Base-by-base conservation (phyloP, 371 early-diverging fungal species). In the Coemansia linderi region DNA sequence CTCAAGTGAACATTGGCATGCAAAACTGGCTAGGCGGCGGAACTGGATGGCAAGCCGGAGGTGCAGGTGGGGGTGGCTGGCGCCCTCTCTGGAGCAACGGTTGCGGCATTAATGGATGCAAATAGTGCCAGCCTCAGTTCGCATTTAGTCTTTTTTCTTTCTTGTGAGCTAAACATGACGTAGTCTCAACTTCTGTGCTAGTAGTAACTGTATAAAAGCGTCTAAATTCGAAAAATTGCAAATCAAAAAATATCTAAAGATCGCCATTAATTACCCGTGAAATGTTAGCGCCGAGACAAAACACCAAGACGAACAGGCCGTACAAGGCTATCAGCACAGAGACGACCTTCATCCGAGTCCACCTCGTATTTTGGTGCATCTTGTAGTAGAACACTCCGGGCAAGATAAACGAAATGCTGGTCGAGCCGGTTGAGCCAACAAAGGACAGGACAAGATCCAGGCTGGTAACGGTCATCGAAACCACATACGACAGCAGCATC, bases 351-450 rank as follows among this genome's bases (percentile, higher is more conserved):
- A 74, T 68, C 19, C 58, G 59, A 7, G 72, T 68, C 91, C 89
- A 89, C 2, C 85, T 84, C 24, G 85, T 79, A 63, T 86, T 75
- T 58, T 84, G 80, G 65, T 91, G 88, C 60, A 96, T 75, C 81
- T 93, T 93, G 83, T 91, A 92, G 83, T 97, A 99, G 66, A 98
- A 94, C 10, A 96, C 48, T 1, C 97, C 93, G 0, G 99, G 99
- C 31, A 99, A 85, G 65, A 99, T 98, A 71, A 98, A 95, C 63
- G 98, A 96, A 64, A 99, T 96, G 19, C 94, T 89, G 1, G 98
- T 97, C 1, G 97, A 96, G 8, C 99, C 99, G 1, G 99, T 99
- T 1, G 99, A 94, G 12, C 99, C 99, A 4, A 99, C 98, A 69
- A 98, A 86, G 0, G 96, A 83, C 61, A 99, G 84, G 8, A 98